phyloP scores from a whole-genome alignment of 495 filamentous ascomycete genomes.

The Annulohypoxylon stygium region DNA sequence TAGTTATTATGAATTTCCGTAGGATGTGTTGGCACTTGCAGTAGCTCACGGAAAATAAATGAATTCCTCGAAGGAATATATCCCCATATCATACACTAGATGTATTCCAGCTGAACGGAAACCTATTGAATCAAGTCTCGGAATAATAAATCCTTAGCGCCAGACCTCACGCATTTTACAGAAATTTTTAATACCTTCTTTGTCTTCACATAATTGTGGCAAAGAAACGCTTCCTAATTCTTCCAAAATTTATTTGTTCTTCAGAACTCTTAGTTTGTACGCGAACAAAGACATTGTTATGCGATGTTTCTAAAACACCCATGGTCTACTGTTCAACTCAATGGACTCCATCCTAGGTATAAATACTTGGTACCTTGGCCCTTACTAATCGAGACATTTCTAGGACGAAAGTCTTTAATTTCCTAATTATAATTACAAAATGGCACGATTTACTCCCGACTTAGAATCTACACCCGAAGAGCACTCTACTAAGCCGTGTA shows the following conservation, averaged over 20 bases:
- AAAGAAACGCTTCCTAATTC: background rate
- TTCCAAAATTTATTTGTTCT: background rate
- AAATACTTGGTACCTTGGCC: background rate
- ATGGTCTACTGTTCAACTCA: background rate
- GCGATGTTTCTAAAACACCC: background rate
- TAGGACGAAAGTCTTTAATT: background rate
- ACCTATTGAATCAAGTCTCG: background rate
- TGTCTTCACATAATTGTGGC: background rate
- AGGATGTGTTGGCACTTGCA: background rate
- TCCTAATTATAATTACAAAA: background rate
- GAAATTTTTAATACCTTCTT: background rate
- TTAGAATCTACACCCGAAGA: background rate
- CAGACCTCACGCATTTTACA: background rate
- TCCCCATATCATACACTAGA: background rate
- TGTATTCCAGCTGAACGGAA: background rate
- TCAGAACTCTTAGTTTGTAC: background rate
- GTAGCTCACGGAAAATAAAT: background rate
- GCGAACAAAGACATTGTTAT: background rate
- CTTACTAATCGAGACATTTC: background rate
- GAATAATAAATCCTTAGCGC: background rate
- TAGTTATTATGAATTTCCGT: background rate
- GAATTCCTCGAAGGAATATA: background rate
- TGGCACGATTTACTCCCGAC: background rate
- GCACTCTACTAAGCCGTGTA: background rate
- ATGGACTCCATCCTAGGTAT: background rate